These are phyloP conservation scores for Neurospora sp. DNA, from an alignment of 2,329 filamentous ascomycete species.

Conservation along the genomic window DNA sequence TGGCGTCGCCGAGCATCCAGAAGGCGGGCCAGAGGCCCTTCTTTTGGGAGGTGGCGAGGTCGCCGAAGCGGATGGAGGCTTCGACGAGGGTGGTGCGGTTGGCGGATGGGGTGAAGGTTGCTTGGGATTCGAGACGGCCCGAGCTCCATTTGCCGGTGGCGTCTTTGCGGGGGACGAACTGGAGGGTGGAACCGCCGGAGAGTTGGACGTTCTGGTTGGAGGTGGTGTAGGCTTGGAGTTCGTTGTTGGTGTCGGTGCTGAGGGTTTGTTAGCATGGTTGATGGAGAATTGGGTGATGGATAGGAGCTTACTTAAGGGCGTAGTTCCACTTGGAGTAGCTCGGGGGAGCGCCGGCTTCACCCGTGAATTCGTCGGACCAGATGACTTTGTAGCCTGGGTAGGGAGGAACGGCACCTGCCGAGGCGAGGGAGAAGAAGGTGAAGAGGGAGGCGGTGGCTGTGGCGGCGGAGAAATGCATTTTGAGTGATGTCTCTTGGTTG, in stretches of 20 bases:
- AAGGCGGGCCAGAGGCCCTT: conserved; percentile 51
- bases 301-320: conserved; percentile 19
- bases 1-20: conserved; percentile 43
- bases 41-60: conserved; percentile 27
- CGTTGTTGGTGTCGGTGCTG: conserved; percentile 39
- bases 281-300: background rate
- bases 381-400: conserved; percentile 29
- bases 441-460: conserved; percentile 19
- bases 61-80: conserved; percentile 36
- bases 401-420: conserved; percentile 27
- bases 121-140: conserved; percentile 40
- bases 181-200: conserved; percentile 38
- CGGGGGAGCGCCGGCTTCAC: conserved; percentile 24
- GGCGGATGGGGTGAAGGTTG: conserved; percentile 33
- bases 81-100: conserved; percentile 38
- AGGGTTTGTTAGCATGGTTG: conserved; percentile 1
- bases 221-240: conserved; percentile 39
- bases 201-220: conserved; percentile 38
- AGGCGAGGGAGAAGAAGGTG: conserved; percentile 19
- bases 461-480: background rate
- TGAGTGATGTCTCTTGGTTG: background rate
- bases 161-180: conserved; percentile 38
- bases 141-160: conserved; percentile 38
- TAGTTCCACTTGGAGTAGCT: conserved; percentile 31
- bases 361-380: conserved; percentile 36